phyloP scores from a whole-genome alignment of 1,139 yeast species.

The Hyphopichia wangnamkhiaoensis region DNA sequence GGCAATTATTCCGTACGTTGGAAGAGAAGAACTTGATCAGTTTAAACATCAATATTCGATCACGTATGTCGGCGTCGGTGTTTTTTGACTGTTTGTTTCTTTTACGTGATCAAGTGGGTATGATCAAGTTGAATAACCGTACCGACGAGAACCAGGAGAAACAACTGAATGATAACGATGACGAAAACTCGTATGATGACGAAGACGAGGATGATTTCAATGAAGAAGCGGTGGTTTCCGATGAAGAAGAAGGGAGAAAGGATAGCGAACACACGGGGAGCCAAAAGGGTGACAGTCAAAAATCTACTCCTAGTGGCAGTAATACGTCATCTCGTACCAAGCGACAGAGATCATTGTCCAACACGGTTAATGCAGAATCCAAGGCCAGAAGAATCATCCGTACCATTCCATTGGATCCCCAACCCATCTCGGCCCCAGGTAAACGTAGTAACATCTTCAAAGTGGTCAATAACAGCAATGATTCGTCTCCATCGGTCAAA shows the following conservation, averaged over 20 bases:
- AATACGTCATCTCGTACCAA: slow-evolving; percentile 32
- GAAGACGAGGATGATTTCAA: slow-evolving; percentile 18
- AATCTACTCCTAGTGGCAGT: slow-evolving; percentile 43
- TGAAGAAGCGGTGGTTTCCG: slow-evolving; percentile 28
- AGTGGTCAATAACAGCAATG: slow-evolving; percentile 35
- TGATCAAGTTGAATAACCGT: slow-evolving; percentile 58
- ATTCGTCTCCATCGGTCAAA: slow-evolving; percentile 24
- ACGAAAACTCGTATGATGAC: slow-evolving; percentile 18
- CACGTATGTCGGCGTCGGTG: slow-evolving; percentile 89
- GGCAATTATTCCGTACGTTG: slow-evolving; percentile 76
- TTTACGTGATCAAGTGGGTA: slow-evolving; percentile 82
- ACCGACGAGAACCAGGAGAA: slow-evolving; percentile 28
- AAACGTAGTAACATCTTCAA: slow-evolving; percentile 44
- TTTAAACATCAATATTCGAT: slow-evolving; percentile 59
- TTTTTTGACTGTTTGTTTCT: slow-evolving; percentile 88
- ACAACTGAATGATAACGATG: slow-evolving; percentile 21
- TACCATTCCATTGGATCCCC: slow-evolving; percentile 81
- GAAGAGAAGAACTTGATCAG: slow-evolving; percentile 42
- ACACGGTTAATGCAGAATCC: slow-evolving; percentile 60
- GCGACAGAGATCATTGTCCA: slow-evolving; percentile 52
- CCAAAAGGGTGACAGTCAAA: slow-evolving; percentile 20
- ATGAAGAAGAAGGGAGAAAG: slow-evolving; percentile 19
- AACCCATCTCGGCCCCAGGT: slow-evolving; percentile 55
- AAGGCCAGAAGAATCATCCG: slow-evolving; percentile 72
- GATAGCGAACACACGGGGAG: slow-evolving; percentile 6